Evolutionary conservation across 208 protist species (phyloP), one percentile per base, ranked within the genome.

Genomic region (Crithidia expoeki): DNA sequence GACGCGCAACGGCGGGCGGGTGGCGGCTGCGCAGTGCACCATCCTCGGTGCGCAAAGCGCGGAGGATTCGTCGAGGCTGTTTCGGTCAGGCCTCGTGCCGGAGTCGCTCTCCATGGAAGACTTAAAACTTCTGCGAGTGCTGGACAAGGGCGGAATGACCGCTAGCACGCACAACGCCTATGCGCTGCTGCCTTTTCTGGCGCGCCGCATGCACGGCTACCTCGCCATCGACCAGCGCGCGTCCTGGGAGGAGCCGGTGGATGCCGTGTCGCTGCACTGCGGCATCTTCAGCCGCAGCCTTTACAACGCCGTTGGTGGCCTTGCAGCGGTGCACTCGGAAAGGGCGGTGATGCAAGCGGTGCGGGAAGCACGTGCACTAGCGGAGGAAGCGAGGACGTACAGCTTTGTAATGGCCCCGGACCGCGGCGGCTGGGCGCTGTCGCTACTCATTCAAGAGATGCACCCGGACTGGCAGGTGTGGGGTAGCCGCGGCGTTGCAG

Each of bases 381-480:
- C 36, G 36, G 12, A 40, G 36, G 36, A 40, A 12, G 36, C 12
- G 36, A 5, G 12, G 36, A 40, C 5, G 36, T 40, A 40, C 36
- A 40, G 36, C 36, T 40, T 40, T 12, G 36, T 49, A 6, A 4
- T 55, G 9, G 61, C 76, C 0, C 63, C 58, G 52, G 76, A 81
- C 51, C 56, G 68, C 4, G 42, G 49, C 14, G 76, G 76, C n/a
- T 81, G 76, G 76, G 55, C 51, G 6, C 56, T 77, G 40, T 66
- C 67, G 47, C 61, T 81, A 27, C 50, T 58, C 25, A 44, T 77
- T 34, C 61, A 77, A 58, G 12, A 23, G 42, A 33, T 49, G 53
- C 59, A 66, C n/a, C 76, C 76, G 10, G 51, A 52, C 3, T 81
- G 76, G 76, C 62, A 81, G 61, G 47, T 81, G 23, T 77, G 68